Evolutionary conservation across 768 basidiomycete species (phyloP), one percentile per base, ranked within the genome.

Genomic region (Pisolithus marmoratus): DNA sequence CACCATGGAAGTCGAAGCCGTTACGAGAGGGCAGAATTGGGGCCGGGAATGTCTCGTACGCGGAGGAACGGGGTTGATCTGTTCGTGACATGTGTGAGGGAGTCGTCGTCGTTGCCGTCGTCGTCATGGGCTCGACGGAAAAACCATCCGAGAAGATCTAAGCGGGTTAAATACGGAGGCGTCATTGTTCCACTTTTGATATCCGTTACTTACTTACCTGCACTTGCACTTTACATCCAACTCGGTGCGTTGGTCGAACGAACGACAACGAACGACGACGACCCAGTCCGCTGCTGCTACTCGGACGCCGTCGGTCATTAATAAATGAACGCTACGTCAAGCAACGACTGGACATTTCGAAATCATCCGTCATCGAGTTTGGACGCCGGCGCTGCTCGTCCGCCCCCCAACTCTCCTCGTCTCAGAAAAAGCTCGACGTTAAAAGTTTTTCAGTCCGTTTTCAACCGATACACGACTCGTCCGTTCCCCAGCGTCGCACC

Each of bases 1-100:
- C 52, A 83, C 85, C 76, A 60, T 88, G 86, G 59, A 88, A 87
- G 64, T 88, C 85, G 56, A 87, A 87, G 1, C 81, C 84, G 45
- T 83, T 78, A 46, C 78, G 77, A 31, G 72, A 70, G 2, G 74
- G 52, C 43, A 69, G 66, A 50, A 87, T 81, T 6, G 82, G 84
- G 8, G 72, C 52, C 0, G 80, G 81, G 54, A 85, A 84, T 8
- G 67, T 55, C 9, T 77, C 68, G 56, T 87, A 87, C 1, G 76
- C 73, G 1, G 70, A 22, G 1, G 85, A 85, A 54, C 63, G 70
- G 22, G 68, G 3, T 65, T 17, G 26, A n/a, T 8, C 24, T 44
- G 43, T 6, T 19, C 17, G 43, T 23, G 43, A 44, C 22, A 24
- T 24, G 26, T 20, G 41, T 14, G 41, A 22, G 23, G 9, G 14